Evolutionary conservation across 371 early-diverging fungal species (phyloP), one percentile per base, ranked within the genome.

Genomic region (Batkoa obscura): DNA sequence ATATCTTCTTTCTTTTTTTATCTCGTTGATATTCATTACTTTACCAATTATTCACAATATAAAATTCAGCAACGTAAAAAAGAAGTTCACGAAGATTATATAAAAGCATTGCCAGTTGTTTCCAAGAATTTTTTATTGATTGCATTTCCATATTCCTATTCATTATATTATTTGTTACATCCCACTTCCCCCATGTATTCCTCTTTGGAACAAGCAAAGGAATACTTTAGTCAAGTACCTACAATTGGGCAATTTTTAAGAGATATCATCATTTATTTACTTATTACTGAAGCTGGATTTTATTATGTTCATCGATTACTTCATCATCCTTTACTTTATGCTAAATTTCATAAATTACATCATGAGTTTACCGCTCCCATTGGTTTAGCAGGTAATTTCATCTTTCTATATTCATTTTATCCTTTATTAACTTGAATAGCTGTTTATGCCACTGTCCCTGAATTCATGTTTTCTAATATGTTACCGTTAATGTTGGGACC

Each of bases 291-390:
- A 58, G 57, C 75, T 48, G 62, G 68, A 32, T 77, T 78, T 59
- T 79, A 78, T 62, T 77, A 72, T 66, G 68, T 66, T n/a, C 71
- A 74, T 64, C 58, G 79, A 9, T 52, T 74, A 62, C 59, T 79
- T 47, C 78, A 77, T 53, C 67, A 66, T 36, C 68, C 68, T 23
- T 41, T 55, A 33, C 57, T 76, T 31, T 77, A 77, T 67, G 66
- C 69, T 62, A 48, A 55, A 33, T 65, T 77, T 52, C 78, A 77
- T 60, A 77, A 77, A 68, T 66, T 70, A 54, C 78, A 77, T 54
- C 78, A 77, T 55, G 72, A 78, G 51, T 72, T 70, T 55, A 73
- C 72, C 0, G 74, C 76, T 31, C 77, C 77, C 10, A 72, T 76
- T 60, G 76, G 76, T 8, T 70, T 76, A 43, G 68, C 68, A 2